Base-by-base conservation (phyloP, 192 early-diverging fungal genomes). In the Umbelopsis isabellina region DNA sequence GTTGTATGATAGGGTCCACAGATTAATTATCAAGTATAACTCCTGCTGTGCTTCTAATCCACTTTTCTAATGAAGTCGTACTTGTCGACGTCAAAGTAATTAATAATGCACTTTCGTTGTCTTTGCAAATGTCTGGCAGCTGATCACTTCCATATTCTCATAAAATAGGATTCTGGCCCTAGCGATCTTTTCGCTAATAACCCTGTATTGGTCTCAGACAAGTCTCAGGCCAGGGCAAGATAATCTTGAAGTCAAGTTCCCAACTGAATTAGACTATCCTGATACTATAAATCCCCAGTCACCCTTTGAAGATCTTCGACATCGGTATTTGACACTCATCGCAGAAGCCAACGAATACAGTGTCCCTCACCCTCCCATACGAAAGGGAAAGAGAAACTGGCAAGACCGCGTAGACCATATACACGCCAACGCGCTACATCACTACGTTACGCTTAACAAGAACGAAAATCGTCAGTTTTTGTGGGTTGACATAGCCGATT, bases 71-170 rank as follows among this genome's bases (percentile, higher is more conserved):
- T 61, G 55, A 61, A 61, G 55, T 61, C 55, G 55, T 61, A 35
- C 55, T n/a, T 30, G 55, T 61, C 55, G 55, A 61, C 55, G 12
- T 61, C 55, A 25, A 61, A 25, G 55, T 61, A 35, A 61, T 30
- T 52, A 1, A 52, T 12, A 22, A 23, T 3, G 2, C 10, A 6
- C 22, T 7, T 9, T 52, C 21, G 21, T 25, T 23, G 2, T 20
- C 23, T 52, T 13, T 52, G 9, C 21, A 41, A 0, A 0, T 41
- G 37, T 41, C 37, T 2, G 10, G 5, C 37, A 41, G 37, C 10
- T 41, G 37, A 41, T 23, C 7, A 25, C 51, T 10, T 20, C 27
- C 27, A 30, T 30, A 2, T 12, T 2, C 51, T 21, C 9, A 52
- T 13, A 52, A 23, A 23, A 23, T 52, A 61, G 55, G 4, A 61